These are phyloP conservation scores for Fusarium sp. DNA, from an alignment of 2,329 filamentous ascomycete genomes.

Conservation along the genomic window DNA sequence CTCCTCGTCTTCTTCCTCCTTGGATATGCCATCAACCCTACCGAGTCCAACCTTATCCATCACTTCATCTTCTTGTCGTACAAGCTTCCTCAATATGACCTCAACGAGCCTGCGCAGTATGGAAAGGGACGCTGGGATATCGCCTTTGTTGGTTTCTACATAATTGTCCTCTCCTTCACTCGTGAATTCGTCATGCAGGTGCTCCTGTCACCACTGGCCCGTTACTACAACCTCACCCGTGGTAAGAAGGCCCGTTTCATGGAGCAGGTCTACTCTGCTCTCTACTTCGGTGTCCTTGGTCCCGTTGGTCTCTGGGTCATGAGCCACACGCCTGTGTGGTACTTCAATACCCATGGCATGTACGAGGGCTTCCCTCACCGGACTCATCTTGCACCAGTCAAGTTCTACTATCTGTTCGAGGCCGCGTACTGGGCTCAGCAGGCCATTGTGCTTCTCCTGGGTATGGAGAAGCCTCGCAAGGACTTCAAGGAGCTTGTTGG, in stretches of 20 bases:
- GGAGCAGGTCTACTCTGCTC: slow-evolving; percentile 93
- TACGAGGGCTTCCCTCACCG: slow-evolving; percentile 88
- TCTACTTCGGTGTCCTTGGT: slow-evolving; percentile 87
- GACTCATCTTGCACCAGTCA: slow-evolving; percentile 82
- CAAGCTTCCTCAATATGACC: slow-evolving; percentile 64
- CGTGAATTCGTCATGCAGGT: slow-evolving; percentile 97
- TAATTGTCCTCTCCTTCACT: slow-evolving; percentile 87
- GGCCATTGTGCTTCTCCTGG: slow-evolving; percentile 84
- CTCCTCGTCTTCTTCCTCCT: slow-evolving; percentile 70
- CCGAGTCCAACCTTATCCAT: slow-evolving; percentile 79
- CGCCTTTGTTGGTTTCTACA: slow-evolving; percentile 90
- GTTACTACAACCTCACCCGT: slow-evolving; percentile 74
- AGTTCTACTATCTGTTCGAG: slow-evolving; percentile 95
- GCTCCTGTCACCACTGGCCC: slow-evolving; percentile 79
- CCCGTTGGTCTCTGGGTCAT: slow-evolving; percentile 91
- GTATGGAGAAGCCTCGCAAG: slow-evolving; percentile 92
- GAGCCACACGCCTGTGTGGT: slow-evolving; percentile 91
- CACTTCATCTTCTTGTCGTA: slow-evolving; percentile 92
- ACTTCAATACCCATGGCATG: slow-evolving; percentile 92
- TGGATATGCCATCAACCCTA: slow-evolving; percentile 79
- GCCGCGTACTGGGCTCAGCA: slow-evolving; percentile 97
- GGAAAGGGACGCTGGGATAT: slow-evolving; percentile 90
- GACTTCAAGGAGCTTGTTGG: slow-evolving; percentile 94
- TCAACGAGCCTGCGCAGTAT: slow-evolving; percentile 70
- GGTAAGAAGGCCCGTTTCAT: slow-evolving; percentile 91